Conservation (phyloP, 805 yeast genomes). For the Jamesozyma hellenica region DNA sequence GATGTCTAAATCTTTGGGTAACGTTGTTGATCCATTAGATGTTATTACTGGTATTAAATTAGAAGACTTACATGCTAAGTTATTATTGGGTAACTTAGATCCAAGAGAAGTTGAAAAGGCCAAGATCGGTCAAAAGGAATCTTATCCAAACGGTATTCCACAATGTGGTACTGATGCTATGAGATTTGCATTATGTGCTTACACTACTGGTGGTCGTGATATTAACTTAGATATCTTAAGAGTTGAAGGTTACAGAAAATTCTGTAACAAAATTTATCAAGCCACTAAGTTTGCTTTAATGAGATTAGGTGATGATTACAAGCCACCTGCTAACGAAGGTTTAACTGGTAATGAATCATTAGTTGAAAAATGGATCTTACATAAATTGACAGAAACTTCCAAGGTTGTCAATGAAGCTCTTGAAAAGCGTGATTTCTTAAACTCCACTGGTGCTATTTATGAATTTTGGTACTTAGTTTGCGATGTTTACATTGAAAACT, state of each 20-base stretch:
- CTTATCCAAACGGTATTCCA: conserved; percentile 95
- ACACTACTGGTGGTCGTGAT: conserved; percentile 97
- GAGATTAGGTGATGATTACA: conserved; percentile 82
- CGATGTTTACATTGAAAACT: conserved; percentile 96
- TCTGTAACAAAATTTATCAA: conserved; percentile 98
- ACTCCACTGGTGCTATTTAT: conserved; percentile 77
- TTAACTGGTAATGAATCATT: conserved; percentile 74
- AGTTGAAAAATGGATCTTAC: conserved; percentile 95
- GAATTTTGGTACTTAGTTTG: conserved; percentile 94
- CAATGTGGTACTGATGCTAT: conserved; percentile 99
- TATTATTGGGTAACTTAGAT: conserved; percentile 75
- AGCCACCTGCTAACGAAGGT: conserved; percentile 59
- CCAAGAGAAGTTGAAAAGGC: conserved; percentile 83
- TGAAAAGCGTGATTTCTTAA: conserved; percentile 82
- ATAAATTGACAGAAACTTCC: conserved; percentile 66
- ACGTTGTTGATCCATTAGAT: conserved; percentile 91
- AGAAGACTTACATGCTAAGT: conserved; percentile 67
- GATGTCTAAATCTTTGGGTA: conserved; percentile 96
- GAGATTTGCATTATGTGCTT: conserved; percentile 96
- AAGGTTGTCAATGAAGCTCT: conserved; percentile 53
- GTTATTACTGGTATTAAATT: conserved; percentile 83
- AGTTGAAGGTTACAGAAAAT: conserved; percentile 98
- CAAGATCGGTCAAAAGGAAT: conserved; percentile 71
- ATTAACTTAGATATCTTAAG: conserved; percentile 91
- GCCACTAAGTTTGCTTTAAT: conserved; percentile 94